Percentiles rank a stretch among this genome's conserved stretches.
Conservation (phyloP, 1,139 yeast species). For the Scheffersomyces segobiensis region DNA sequence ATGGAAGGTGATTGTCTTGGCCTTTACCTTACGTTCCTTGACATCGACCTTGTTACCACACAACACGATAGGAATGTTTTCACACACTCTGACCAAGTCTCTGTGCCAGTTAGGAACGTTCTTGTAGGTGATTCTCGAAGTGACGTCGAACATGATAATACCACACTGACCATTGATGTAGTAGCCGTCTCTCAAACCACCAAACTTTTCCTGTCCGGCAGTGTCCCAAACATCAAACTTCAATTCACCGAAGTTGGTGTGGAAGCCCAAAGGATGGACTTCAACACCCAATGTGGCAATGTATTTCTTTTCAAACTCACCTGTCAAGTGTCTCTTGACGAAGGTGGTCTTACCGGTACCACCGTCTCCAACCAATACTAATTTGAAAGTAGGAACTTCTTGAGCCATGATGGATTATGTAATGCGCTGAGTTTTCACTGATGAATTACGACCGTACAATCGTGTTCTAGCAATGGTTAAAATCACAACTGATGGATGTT, state of each 20-base stretch:
- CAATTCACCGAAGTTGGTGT: conserved; percentile 98
- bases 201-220: conserved; percentile 99
- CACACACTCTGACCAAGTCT: conserved; percentile 99
- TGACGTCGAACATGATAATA: conserved; percentile 99
- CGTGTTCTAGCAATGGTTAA: not conserved
- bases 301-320: conserved; percentile 99
- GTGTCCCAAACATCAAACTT: conserved; percentile 99
- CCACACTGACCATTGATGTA: conserved; percentile 99
- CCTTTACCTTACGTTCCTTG: conserved; percentile 99
- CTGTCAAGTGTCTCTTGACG: conserved; percentile 99
- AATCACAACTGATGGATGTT: not conserved
- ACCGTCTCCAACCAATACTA: conserved; percentile 99
- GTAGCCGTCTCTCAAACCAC: conserved; percentile 99
- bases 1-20: conserved; percentile 99
- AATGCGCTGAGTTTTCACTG: not conserved
- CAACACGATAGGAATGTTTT: conserved; percentile 97
- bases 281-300: conserved; percentile 99
- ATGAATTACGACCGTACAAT: not conserved
- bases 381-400: conserved; percentile 96
- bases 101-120: conserved; percentile 99
- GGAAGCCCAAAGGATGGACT: conserved; percentile 97
- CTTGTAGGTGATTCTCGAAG: conserved; percentile 98
- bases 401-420: conserved; percentile 50
- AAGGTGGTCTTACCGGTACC: conserved; percentile 99
- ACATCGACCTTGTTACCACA: conserved; percentile 99